Evolutionary conservation across 129 eudicot species (phyloP).

Genomic region (Pittosporum tobira): DNA sequence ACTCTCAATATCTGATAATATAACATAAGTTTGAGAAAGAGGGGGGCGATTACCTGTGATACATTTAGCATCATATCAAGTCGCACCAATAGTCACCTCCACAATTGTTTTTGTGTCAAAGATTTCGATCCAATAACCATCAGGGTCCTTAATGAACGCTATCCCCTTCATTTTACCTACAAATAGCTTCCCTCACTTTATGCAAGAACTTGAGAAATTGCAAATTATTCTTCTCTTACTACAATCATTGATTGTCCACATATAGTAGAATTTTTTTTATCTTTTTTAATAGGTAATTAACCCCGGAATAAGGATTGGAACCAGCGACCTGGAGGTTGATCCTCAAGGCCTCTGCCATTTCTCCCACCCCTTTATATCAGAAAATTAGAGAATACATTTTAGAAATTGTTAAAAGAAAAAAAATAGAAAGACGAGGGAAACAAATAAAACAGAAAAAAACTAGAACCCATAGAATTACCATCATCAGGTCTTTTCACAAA

Average conservation of each 20-base stretch:
- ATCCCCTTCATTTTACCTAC: slow-evolving; percentile 83
- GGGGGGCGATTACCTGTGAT: not conserved
- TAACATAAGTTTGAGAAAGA: not conserved
- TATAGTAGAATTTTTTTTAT: too few relatives aligned
- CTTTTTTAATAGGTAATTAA: too few relatives aligned
- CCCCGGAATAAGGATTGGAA: too few relatives aligned
- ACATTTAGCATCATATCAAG: slow-evolving; percentile 4
- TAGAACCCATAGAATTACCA: slow-evolving; percentile 57
- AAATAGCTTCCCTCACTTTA: slow-evolving; percentile 7
- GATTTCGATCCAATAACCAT: slow-evolving; percentile 96
- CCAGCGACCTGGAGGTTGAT: too few relatives aligned
- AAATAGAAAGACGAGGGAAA: too few relatives aligned
- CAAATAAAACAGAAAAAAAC: too few relatives aligned
- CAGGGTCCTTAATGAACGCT: slow-evolving; percentile 94
- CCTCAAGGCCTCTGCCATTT: too few relatives aligned
- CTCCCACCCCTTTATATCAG: too few relatives aligned
- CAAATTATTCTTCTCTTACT: not conserved
- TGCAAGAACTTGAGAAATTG: not conserved
- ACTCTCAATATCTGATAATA: too few relatives aligned
- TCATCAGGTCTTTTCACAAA: slow-evolving; percentile 94
- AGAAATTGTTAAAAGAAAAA: too few relatives aligned
- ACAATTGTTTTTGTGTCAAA: slow-evolving; percentile 57
- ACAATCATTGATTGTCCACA: not conserved
- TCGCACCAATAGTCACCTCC: slow-evolving; percentile 42
- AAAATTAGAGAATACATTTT: too few relatives aligned